Percentiles rank a stretch among this genome's conserved stretches.
Conservation (phyloP, 176 grass and related monocot genomes). For the Oryza punctata region DNA sequence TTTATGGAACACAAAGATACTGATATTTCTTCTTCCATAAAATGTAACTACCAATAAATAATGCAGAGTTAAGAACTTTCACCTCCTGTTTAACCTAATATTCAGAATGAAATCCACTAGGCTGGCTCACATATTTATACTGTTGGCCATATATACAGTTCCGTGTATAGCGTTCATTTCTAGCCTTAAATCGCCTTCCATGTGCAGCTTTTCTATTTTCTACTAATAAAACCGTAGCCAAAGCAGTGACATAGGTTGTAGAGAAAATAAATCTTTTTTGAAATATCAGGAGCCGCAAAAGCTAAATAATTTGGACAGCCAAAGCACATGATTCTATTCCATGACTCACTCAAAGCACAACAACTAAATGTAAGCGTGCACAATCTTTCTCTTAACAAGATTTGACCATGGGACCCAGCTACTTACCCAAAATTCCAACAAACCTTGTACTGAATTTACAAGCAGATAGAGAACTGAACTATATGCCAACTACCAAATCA, state of each 20-base stretch:
- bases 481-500: too few species aligned
- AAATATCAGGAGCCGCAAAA: neutral
- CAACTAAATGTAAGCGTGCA: neutral
- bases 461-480: neutral
- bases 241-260: neutral
- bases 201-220: neutral
- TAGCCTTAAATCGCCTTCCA: neutral
- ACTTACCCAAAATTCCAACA: neutral
- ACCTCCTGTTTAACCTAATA: neutral
- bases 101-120: neutral
- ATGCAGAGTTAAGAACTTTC: neutral
- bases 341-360: conserved; percentile 20
- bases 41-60: neutral
- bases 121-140: neutral
- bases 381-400: neutral
- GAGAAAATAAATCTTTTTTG: neutral
- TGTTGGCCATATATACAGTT: neutral
- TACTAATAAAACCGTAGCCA: neutral
- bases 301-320: conserved; percentile 3
- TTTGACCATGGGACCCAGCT: neutral
- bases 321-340: conserved; percentile 15
- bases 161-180: neutral
- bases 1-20: neutral
- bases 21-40: neutral
- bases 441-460: neutral